A percentile compares a stretch with the other conserved stretches of the same genome.
phyloP scores from a whole-genome alignment of 2,329 filamentous ascomycete genomes.

The Xylaria hypoxylon region DNA sequence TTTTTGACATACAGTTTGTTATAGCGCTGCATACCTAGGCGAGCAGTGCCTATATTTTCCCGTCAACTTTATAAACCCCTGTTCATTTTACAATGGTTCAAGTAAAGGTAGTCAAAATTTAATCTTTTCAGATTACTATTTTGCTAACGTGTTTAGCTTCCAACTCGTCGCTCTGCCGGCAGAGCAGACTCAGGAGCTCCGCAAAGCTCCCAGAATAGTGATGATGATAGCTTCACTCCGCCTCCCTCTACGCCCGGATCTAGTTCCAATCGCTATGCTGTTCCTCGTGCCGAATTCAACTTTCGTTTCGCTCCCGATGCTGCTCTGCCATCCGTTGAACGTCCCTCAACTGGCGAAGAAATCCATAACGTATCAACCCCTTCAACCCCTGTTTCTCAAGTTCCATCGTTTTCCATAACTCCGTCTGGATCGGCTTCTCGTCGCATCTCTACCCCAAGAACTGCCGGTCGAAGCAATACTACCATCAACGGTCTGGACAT shows the following conservation, averaged over 20 bases:
- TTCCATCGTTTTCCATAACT: slow-evolving; percentile 10
- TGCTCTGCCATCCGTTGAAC: slow-evolving; percentile 19
- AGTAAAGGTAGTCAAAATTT: neutral
- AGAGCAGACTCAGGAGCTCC: neutral
- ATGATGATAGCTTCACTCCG: slow-evolving; percentile 4
- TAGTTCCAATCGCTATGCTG: neutral
- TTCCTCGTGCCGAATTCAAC: slow-evolving; percentile 2
- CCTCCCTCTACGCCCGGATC: neutral
- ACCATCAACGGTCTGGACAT: neutral
- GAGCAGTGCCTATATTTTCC: neutral
- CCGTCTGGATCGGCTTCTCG: neutral
- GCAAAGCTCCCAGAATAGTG: slow-evolving; percentile 2
- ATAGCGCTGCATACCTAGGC: neutral
- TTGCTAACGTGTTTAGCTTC: slow-evolving; percentile 7
- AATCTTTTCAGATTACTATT: neutral
- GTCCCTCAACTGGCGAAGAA: neutral
- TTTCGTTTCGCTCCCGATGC: slow-evolving; percentile 7
- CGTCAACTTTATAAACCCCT: neutral
- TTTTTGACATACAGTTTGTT: neutral
- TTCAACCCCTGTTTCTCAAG: neutral
- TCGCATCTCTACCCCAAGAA: neutral
- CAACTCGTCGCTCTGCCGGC: neutral
- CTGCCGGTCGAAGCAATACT: neutral
- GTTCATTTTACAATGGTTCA: neutral
- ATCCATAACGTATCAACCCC: neutral